Conservation (phyloP, 176 grass and related monocot species). For the Paspalum notatum region DNA sequence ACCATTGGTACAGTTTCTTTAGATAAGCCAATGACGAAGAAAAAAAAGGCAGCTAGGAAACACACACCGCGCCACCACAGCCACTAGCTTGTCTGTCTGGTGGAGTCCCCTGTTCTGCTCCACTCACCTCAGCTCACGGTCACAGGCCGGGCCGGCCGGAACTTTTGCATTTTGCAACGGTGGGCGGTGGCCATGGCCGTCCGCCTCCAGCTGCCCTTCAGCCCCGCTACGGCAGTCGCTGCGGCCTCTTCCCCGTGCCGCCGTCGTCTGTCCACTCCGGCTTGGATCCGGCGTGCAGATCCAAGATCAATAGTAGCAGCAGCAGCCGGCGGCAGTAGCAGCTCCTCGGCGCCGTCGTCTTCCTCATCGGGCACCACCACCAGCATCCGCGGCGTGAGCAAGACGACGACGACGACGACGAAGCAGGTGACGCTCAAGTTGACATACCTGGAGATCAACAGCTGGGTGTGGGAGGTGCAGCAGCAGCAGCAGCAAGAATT, state of each 20-base stretch:
- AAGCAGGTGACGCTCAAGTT: conserved; percentile 14
- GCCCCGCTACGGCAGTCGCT: neutral
- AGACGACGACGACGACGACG: neutral
- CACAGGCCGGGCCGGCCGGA: neutral
- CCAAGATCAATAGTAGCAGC: neutral
- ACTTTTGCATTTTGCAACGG: neutral
- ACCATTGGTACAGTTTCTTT: too few species aligned
- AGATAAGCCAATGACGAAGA: too few species aligned
- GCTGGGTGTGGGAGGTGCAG: conserved; percentile 87
- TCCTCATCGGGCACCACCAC: neutral
- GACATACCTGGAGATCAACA: conserved; percentile 66
- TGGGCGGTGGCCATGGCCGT: neutral
- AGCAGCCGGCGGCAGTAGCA: neutral
- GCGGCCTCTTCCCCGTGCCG: neutral
- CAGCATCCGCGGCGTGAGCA: too few species aligned
- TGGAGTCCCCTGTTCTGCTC: too few species aligned
- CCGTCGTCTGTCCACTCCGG: neutral
- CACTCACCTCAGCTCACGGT: too few species aligned
- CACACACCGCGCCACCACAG: too few species aligned
- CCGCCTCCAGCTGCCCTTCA: neutral
- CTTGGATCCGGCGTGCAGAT: neutral
- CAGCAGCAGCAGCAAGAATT: conserved; percentile 20
- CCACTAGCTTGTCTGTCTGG: too few species aligned
- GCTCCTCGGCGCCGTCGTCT: neutral
- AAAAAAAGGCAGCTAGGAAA: too few species aligned